Percentiles rank a stretch among this genome's conserved stretches.
Conservation (phyloP, 495 filamentous ascomycete species). For the Podospora conica region DNA sequence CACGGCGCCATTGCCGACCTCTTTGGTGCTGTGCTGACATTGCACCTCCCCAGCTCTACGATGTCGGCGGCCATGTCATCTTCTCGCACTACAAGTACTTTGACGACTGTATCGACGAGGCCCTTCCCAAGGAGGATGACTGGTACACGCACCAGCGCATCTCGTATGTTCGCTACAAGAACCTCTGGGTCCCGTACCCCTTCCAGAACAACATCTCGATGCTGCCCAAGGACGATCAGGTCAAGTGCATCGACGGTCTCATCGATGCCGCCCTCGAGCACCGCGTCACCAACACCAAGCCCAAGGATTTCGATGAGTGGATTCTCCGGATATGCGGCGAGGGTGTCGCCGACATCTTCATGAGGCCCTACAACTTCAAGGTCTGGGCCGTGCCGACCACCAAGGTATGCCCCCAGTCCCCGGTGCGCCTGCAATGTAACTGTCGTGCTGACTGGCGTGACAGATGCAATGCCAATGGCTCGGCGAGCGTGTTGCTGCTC, state of each 20-base stretch:
- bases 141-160: conserved; percentile 98
- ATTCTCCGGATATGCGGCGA: conserved; percentile 87
- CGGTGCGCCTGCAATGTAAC: neutral
- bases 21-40: neutral
- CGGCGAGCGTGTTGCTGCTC: conserved; percentile 95
- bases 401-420: conserved; percentile 56
- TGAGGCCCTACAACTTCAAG: conserved; percentile 99
- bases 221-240: conserved; percentile 95
- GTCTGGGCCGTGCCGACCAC: conserved; percentile 98
- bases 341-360: conserved; percentile 93
- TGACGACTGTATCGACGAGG: conserved; percentile 96
- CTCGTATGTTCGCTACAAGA: conserved; percentile 97
- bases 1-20: neutral
- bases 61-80: conserved; percentile 98
- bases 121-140: conserved; percentile 84
- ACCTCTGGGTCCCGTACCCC: conserved; percentile 93
- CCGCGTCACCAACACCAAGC: conserved; percentile 82
- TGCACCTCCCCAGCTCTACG: conserved; percentile 73
- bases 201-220: conserved; percentile 99
- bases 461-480: conserved; percentile 99
- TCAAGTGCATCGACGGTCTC: conserved; percentile 91
- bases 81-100: conserved; percentile 99
- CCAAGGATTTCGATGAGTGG: conserved; percentile 97
- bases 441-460: conserved; percentile 7
- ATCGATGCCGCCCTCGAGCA: conserved; percentile 89